These are phyloP conservation scores for Fusarium miscanthi DNA, from an alignment of 2,329 filamentous ascomycete genomes.

Conservation along the genomic window DNA sequence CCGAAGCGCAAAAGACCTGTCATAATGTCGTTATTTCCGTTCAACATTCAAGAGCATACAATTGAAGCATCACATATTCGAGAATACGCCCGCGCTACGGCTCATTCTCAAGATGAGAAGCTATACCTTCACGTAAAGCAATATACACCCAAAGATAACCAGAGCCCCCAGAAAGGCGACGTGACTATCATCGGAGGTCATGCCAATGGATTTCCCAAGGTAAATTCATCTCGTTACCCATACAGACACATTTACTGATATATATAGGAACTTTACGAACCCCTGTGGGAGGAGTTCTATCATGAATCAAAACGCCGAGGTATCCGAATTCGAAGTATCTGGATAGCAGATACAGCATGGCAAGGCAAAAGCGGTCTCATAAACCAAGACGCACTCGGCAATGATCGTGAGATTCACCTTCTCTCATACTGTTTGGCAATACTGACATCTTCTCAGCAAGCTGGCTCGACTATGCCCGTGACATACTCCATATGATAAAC, in stretches of 20 bases:
- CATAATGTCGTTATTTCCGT: conserved; percentile 51
- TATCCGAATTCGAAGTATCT: conserved; percentile 82
- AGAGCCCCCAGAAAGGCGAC: conserved; percentile 75
- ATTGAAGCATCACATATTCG: conserved; percentile 82
- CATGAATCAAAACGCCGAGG: conserved; percentile 65
- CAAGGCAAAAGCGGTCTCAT: conserved; percentile 83
- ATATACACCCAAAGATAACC: conserved; percentile 82
- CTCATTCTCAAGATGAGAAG: conserved; percentile 77
- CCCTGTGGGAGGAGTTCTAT: conserved; percentile 87
- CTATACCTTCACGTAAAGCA: conserved; percentile 85
- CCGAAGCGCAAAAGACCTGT: neutral
- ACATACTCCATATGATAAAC: conserved; percentile 88
- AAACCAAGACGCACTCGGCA: conserved; percentile 80
- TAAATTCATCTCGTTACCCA: conserved; percentile 45
- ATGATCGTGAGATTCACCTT: conserved; percentile 74
- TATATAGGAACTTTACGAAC: conserved; percentile 85
- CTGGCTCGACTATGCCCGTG: conserved; percentile 88
- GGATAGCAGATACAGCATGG: conserved; percentile 89
- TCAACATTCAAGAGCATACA: conserved; percentile 78
- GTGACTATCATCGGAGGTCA: conserved; percentile 88
- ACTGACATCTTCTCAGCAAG: conserved; percentile 50
- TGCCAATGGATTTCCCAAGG: conserved; percentile 94
- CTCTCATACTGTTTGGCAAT: neutral
- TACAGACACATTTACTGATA: neutral
- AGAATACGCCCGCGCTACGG: conserved; percentile 80